Evolutionary conservation across 768 basidiomycete genomes (phyloP).

Genomic region (Mycena rosella): DNA sequence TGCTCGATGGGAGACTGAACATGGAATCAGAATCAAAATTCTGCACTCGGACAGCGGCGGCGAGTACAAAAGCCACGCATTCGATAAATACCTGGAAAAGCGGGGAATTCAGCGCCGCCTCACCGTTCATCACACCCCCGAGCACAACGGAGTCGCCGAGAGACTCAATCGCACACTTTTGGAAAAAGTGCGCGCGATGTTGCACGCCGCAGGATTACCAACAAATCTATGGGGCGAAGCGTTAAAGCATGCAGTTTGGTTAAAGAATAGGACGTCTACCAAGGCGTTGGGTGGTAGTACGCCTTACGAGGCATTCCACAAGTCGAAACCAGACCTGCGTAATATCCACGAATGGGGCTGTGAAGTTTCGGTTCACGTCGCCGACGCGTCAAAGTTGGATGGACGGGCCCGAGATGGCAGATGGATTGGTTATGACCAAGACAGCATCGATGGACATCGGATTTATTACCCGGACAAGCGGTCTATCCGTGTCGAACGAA

Average conservation of each 20-base stretch:
- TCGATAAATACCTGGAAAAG: slow-evolving; percentile 33
- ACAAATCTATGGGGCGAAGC: not conserved
- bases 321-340: not conserved
- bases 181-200: slow-evolving; percentile 42
- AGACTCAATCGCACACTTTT: not conserved
- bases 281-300: not conserved
- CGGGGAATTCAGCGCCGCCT: slow-evolving; percentile 35
- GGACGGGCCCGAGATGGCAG: too few relatives aligned
- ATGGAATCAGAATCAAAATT: slow-evolving; percentile 22
- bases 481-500: too few relatives aligned
- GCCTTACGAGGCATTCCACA: slow-evolving; percentile 21
- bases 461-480: too few relatives aligned
- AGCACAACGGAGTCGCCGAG: not conserved
- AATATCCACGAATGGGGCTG: too few relatives aligned
- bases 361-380: too few relatives aligned
- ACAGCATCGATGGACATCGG: too few relatives aligned
- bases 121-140: slow-evolving; percentile 36
- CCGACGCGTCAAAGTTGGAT: too few relatives aligned
- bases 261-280: not conserved
- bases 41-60: not conserved
- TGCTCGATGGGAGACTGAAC: slow-evolving; percentile 41
- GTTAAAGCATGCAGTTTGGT: not conserved
- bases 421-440: too few relatives aligned
- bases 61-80: slow-evolving; percentile 38
- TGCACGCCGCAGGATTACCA: slow-evolving; percentile 42